phyloP scores from a whole-genome alignment of 2,329 filamentous ascomycete genomes.

The Monosporascus sp. region DNA sequence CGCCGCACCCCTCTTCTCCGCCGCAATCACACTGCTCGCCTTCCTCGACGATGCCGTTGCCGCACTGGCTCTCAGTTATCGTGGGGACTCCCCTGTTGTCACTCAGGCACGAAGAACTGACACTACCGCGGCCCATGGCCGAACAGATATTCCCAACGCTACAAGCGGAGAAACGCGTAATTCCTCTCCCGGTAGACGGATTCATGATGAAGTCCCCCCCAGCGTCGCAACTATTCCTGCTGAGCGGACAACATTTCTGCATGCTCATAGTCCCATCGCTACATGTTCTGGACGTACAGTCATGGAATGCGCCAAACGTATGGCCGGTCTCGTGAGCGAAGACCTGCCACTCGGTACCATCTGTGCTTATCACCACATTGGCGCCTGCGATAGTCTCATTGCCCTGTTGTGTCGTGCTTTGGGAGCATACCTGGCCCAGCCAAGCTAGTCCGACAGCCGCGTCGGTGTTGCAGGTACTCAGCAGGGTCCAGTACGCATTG shows the following conservation, averaged over 20 bases:
- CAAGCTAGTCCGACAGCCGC: constrained; percentile 88
- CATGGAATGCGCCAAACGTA: constrained; percentile 93
- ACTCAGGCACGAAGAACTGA: constrained; percentile 73
- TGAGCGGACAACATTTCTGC: constrained; percentile 75
- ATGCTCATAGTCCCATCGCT: constrained; percentile 46
- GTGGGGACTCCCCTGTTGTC: constrained; percentile 80
- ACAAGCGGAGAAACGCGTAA: constrained; percentile 80
- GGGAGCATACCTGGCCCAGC: constrained; percentile 79
- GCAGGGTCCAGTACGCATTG: constrained; percentile 90
- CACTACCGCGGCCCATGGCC: constrained; percentile 69
- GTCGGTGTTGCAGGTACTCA: constrained; percentile 76
- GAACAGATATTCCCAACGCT: constrained; percentile 92
- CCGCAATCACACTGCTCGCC: constrained; percentile 97
- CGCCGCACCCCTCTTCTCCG: constrained; percentile 63
- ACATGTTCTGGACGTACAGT: constrained; percentile 72
- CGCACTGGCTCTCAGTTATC: constrained; percentile 79
- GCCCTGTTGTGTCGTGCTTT: constrained; percentile 49
- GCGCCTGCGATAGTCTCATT: constrained; percentile 76
- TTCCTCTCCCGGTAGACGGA: constrained; percentile 69
- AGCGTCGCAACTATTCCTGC: constrained; percentile 63
- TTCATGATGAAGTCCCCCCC: constrained; percentile 89
- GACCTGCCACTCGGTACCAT: constrained; percentile 81
- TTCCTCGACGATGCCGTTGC: constrained; percentile 92
- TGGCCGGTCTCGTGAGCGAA: constrained; percentile 93
- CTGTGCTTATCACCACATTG: constrained; percentile 81